A percentile compares a stretch with the other conserved stretches of the same genome.
Evolutionary conservation across 2,329 filamentous ascomycete species (phyloP).

Genomic region (Exophiala alcalophila): DNA sequence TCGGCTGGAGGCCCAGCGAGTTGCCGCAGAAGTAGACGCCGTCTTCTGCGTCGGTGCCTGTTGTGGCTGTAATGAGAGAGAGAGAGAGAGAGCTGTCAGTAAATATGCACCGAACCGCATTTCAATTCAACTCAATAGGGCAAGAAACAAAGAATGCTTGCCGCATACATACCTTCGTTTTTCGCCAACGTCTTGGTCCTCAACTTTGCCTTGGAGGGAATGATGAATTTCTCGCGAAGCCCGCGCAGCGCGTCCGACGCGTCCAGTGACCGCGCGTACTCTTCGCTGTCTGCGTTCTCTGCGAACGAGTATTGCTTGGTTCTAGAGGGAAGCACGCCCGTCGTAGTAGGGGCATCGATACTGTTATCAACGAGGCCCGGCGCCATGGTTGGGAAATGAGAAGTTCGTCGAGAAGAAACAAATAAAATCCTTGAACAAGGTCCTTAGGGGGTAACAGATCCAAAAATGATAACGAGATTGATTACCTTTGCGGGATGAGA

Average conservation of each 20-base stretch:
- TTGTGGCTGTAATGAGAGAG: neutral
- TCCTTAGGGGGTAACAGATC: too few species aligned
- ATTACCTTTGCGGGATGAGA: too few species aligned
- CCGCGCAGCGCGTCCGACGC: constrained; percentile 56
- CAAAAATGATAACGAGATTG: too few species aligned
- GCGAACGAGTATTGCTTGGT: constrained; percentile 16
- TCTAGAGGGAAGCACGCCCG: too few species aligned
- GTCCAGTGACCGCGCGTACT: constrained; percentile 54
- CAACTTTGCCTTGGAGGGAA: constrained; percentile 70
- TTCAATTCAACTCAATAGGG: too few species aligned
- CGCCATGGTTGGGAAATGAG: too few species aligned
- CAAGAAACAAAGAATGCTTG: too few species aligned
- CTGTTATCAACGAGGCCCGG: constrained; percentile 14
- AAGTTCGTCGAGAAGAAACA: too few species aligned
- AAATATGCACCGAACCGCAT: too few species aligned
- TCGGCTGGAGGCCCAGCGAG: constrained; percentile 80
- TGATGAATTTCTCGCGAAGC: constrained; percentile 68
- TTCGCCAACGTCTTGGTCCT: constrained; percentile 57
- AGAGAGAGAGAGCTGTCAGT: too few species aligned
- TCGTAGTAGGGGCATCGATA: neutral
- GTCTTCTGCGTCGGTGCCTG: constrained; percentile 11
- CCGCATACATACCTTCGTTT: constrained; percentile 34
- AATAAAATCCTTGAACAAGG: too few species aligned
- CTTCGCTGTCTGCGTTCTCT: constrained; percentile 33
- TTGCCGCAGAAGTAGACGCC: constrained; percentile 83